phyloP scores from a whole-genome alignment of 345 rosid species.

The Erodium maritimum region DNA sequence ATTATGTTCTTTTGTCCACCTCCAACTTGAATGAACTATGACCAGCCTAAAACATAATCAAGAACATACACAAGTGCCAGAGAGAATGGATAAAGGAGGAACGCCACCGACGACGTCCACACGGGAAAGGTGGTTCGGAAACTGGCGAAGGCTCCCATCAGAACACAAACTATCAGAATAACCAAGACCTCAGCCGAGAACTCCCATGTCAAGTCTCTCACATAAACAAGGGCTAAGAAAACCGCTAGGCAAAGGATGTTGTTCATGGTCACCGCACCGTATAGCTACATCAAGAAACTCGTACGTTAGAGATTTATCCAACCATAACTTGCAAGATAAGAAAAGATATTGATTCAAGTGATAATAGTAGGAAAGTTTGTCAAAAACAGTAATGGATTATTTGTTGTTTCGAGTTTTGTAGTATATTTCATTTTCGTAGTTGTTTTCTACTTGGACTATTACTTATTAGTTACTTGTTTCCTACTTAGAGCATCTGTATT shows the following conservation, averaged over 20 bases:
- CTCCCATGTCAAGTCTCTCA: constrained; percentile 82
- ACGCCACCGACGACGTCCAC: constrained; percentile 70
- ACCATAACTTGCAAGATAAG: too few relatives aligned
- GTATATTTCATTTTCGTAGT: too few relatives aligned
- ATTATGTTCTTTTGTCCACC: too few relatives aligned
- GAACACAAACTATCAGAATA: constrained; percentile 63
- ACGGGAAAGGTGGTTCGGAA: constrained; percentile 82
- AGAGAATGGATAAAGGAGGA: constrained; percentile 68
- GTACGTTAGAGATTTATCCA: background rate
- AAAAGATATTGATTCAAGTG: too few relatives aligned
- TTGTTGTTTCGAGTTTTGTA: too few relatives aligned
- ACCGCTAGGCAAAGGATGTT: constrained; percentile 82
- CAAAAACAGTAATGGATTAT: too few relatives aligned
- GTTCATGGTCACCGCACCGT: constrained; percentile 91
- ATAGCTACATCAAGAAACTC: constrained; percentile 43
- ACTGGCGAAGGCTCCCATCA: constrained; percentile 79
- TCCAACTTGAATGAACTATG: too few relatives aligned
- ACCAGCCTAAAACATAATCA: constrained; percentile 79
- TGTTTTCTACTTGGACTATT: too few relatives aligned
- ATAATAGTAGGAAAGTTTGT: too few relatives aligned
- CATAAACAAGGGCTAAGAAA: constrained; percentile 71
- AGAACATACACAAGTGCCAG: constrained; percentile 83
- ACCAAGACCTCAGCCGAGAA: constrained; percentile 82
- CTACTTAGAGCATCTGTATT: too few relatives aligned
- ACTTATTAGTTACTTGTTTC: too few relatives aligned